Evolutionary conservation across 139 green algal genomes (phyloP).

Genomic region (Astrephomene gubernaculifera): DNA sequence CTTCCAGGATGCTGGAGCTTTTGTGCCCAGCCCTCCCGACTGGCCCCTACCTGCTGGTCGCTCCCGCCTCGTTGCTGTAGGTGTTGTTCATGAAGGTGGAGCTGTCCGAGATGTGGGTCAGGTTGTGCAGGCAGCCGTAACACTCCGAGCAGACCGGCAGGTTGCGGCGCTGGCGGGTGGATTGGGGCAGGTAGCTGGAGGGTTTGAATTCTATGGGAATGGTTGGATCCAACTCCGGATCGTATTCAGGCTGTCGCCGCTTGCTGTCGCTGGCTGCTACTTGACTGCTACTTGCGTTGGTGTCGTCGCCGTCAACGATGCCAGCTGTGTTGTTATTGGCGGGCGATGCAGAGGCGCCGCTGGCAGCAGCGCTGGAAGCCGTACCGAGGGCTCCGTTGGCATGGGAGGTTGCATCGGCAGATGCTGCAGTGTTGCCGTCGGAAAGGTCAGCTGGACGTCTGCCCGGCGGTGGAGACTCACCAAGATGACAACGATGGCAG

Average conservation of each 20-base stretch:
- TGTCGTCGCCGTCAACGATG: too few relatives aligned
- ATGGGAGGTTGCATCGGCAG: too few relatives aligned
- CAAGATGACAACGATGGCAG: conserved; percentile 28
- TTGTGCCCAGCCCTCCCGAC: too few relatives aligned
- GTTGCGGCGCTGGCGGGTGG: not conserved
- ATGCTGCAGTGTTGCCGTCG: not conserved
- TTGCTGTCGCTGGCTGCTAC: too few relatives aligned
- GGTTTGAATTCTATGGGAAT: conserved; percentile 39
- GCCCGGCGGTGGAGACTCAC: conserved; percentile 5
- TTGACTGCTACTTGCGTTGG: too few relatives aligned
- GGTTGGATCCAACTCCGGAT: conserved; percentile 17
- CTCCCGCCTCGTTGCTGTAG: conserved; percentile 43
- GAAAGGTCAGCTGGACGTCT: not conserved
- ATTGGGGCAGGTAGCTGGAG: not conserved
- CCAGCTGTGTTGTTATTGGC: too few relatives aligned
- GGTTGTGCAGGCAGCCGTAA: conserved; percentile 53
- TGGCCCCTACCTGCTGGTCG: conserved; percentile 26
- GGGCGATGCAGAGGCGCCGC: too few relatives aligned
- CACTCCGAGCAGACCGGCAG: conserved; percentile 46
- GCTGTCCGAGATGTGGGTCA: conserved; percentile 16
- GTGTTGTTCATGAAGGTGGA: conserved; percentile 26
- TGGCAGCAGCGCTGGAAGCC: too few relatives aligned
- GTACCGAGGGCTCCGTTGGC: too few relatives aligned
- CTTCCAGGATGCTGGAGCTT: too few relatives aligned
- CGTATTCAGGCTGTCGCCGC: not conserved